Conservation (phyloP, 257 asterid species). For the Solanum verrucosum region DNA sequence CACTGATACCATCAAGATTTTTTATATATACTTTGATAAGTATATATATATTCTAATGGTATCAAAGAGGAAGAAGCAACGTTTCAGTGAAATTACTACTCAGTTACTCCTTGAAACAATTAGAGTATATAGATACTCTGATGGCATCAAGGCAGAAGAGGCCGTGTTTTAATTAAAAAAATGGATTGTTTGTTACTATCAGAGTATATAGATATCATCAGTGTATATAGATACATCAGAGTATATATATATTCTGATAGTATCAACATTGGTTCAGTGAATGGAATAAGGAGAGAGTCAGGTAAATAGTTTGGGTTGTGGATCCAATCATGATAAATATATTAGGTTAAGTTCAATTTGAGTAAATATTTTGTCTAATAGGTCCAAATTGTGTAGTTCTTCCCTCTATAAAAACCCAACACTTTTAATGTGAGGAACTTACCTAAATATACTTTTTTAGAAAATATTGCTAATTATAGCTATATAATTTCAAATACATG, state of each 20-base stretch:
- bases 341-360: not conserved
- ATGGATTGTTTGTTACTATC: not conserved
- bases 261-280: not conserved
- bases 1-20: too few relatives aligned
- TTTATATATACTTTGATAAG: too few relatives aligned
- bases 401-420: not conserved
- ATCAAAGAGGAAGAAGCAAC: too few relatives aligned
- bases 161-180: accelerated
- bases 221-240: too few relatives aligned
- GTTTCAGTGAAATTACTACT: not conserved
- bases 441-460: not conserved
- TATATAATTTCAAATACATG: not conserved
- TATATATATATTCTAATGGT: too few relatives aligned
- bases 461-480: not conserved
- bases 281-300: not conserved
- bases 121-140: too few relatives aligned
- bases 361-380: not conserved
- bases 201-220: too few relatives aligned
- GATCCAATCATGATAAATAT: too few relatives aligned
- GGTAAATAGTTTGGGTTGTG: too few relatives aligned
- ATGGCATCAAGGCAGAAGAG: not conserved
- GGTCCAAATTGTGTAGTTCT: not conserved
- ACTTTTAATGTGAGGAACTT: too few relatives aligned
- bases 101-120: too few relatives aligned
- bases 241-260: too few relatives aligned